Conservation (phyloP, 352 stramenopile species). For the Hyaloperonospora brassicae region DNA sequence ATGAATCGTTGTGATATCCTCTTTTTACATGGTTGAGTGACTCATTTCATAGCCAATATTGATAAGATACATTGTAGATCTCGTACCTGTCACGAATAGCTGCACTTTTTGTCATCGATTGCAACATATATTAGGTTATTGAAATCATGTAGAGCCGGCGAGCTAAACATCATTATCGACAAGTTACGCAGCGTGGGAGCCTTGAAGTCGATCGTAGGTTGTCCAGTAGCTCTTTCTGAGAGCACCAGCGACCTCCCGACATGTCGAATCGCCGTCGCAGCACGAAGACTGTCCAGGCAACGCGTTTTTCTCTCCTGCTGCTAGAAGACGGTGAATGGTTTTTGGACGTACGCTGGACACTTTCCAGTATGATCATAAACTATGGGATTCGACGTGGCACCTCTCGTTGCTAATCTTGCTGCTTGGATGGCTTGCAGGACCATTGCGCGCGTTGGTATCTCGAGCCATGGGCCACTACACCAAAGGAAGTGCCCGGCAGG, state of each 20-base stretch:
- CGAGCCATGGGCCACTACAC: constrained; percentile 26
- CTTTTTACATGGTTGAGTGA: too few species aligned
- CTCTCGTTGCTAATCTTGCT: background rate
- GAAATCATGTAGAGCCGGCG: too few species aligned
- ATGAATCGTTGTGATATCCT: too few species aligned
- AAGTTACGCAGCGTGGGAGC: too few species aligned
- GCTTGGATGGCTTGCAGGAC: constrained; percentile 28
- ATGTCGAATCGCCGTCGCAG: constrained; percentile 26
- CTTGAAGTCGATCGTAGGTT: too few species aligned
- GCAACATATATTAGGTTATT: too few species aligned
- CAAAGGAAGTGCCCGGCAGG: constrained; percentile 45
- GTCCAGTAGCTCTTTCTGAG: too few species aligned
- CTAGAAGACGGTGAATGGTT: constrained; percentile 90
- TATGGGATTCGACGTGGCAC: constrained; percentile 2
- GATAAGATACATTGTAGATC: too few species aligned
- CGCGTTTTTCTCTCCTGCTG: constrained; percentile 85
- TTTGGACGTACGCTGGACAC: constrained; percentile 52
- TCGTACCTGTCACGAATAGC: too few species aligned
- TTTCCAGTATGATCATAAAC: constrained; percentile 13
- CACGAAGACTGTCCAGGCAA: constrained; percentile 34
- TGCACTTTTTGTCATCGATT: too few species aligned
- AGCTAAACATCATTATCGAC: too few species aligned
- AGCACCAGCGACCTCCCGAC: background rate
- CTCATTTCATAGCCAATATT: too few species aligned
- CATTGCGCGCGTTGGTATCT: constrained; percentile 56